Evolutionary conservation across 768 basidiomycete species (phyloP).

Genomic region (Tubosaeta sp.): DNA sequence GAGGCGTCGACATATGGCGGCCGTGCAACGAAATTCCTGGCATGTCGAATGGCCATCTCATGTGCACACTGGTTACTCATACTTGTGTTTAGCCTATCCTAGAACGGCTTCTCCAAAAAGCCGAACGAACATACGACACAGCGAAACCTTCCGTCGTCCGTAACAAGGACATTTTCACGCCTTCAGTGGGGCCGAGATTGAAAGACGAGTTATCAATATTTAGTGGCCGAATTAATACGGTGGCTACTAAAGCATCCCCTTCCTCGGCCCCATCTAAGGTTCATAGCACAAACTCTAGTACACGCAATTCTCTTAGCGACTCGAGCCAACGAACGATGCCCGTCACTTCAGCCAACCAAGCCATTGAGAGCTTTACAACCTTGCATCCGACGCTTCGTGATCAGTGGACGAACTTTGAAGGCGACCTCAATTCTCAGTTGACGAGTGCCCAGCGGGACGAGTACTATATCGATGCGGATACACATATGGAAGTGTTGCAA

Average conservation of each 20-base stretch:
- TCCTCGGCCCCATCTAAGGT: conserved; percentile 18
- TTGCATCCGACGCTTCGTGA: conserved; percentile 55
- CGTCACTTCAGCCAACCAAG: conserved; percentile 27
- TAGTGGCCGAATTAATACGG: conserved; percentile 67
- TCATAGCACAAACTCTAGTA: background rate
- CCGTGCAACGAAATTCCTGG: conserved; percentile 66
- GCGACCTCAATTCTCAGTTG: conserved; percentile 48
- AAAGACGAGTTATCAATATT: conserved; percentile 74
- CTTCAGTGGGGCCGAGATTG: conserved; percentile 40
- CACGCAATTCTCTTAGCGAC: conserved; percentile 8
- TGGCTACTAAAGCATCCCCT: conserved; percentile 43
- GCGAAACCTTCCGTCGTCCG: conserved; percentile 43
- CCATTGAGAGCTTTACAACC: conserved; percentile 33
- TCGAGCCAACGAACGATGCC: conserved; percentile 27
- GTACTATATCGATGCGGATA: conserved; percentile 21
- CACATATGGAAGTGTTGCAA: conserved; percentile 9
- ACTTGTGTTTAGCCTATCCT: conserved; percentile 54
- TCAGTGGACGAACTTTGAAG: conserved; percentile 55
- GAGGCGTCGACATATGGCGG: conserved; percentile 59
- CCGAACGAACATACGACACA: conserved; percentile 47
- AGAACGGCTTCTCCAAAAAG: conserved; percentile 56
- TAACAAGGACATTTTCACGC: conserved; percentile 54
- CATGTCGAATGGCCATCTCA: conserved; percentile 28
- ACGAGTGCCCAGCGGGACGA: conserved; percentile 31
- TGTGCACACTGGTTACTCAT: conserved; percentile 2